A percentile compares a stretch with the other conserved stretches of the same genome.
Evolutionary conservation across 208 protist species (phyloP).

Genomic region (Acanthamoeba healyi): DNA sequence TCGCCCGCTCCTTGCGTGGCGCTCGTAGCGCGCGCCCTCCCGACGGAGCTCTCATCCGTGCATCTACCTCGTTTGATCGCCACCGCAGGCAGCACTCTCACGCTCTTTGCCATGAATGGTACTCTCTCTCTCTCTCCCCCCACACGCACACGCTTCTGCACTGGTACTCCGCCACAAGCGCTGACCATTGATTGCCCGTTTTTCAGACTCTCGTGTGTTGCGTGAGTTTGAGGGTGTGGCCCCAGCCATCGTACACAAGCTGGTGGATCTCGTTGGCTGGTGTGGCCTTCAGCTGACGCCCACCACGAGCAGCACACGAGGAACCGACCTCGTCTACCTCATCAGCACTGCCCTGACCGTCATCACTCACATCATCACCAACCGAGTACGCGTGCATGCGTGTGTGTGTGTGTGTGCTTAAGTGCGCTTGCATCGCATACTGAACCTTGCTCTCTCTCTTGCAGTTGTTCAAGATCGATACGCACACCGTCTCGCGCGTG

Average conservation of each 20-base stretch:
- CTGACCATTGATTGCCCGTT: neutral
- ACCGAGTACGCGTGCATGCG: neutral
- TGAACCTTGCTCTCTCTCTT: too few relatives aligned
- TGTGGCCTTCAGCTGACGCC: constrained; percentile 19
- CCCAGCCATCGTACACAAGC: neutral
- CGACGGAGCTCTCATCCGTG: neutral
- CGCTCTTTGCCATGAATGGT: constrained; percentile 23
- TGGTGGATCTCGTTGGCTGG: constrained; percentile 30
- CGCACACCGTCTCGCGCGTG: constrained; percentile 32
- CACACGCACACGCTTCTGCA: neutral
- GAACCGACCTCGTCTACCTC: neutral
- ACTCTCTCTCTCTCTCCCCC: neutral
- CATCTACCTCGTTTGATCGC: constrained; percentile 1
- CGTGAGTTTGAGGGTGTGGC: constrained; percentile 30
- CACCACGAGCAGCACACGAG: neutral
- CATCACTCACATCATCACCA: constrained; percentile 50
- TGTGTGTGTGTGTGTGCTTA: neutral
- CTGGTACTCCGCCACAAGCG: neutral
- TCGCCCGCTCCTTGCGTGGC: neutral
- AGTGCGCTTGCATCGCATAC: too few relatives aligned
- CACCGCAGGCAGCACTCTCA: neutral
- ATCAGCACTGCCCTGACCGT: constrained; percentile 28
- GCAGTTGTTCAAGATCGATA: constrained; percentile 62
- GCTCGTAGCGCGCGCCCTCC: constrained; percentile 6
- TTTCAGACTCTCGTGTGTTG: constrained; percentile 15